Evolutionary conservation across 805 yeast species (phyloP).

Genomic region (Yarrowia bubula): DNA sequence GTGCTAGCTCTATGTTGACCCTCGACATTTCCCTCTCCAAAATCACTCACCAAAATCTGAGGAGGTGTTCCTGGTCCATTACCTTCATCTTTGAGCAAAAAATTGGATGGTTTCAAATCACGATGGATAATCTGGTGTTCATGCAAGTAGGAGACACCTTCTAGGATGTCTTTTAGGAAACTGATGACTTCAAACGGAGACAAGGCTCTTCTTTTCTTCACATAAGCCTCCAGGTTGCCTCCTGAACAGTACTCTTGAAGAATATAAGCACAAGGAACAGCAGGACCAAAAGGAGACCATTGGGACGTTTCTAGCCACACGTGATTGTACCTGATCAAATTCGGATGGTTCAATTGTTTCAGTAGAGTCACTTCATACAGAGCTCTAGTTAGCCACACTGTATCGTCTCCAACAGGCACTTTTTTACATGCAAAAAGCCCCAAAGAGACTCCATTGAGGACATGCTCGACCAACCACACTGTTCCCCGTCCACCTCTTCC

Average conservation of each 20-base stretch:
- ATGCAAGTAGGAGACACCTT: constrained; percentile 73
- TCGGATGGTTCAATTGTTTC: constrained; percentile 49
- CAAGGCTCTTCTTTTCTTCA: constrained; percentile 33
- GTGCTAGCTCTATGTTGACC: constrained; percentile 64
- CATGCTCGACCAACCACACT: constrained; percentile 80
- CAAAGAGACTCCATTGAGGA: constrained; percentile 63
- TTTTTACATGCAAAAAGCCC: constrained; percentile 84
- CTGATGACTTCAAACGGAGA: constrained; percentile 61
- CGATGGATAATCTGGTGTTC: constrained; percentile 76
- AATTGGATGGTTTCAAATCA: constrained; percentile 86
- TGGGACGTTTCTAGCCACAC: constrained; percentile 81
- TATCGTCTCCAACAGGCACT: constrained; percentile 77
- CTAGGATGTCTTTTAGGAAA: constrained; percentile 63
- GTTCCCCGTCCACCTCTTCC: constrained; percentile 87
- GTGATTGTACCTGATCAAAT: constrained; percentile 81
- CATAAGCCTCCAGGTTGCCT: constrained; percentile 75
- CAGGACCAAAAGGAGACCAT: constrained; percentile 52
- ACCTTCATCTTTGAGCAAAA: constrained; percentile 49
- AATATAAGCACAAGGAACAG: constrained; percentile 72
- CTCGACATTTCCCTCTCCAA: constrained; percentile 82
- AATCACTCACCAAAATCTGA: constrained; percentile 80
- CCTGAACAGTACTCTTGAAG: constrained; percentile 87
- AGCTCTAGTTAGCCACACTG: constrained; percentile 64
- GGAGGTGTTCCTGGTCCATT: constrained; percentile 43
- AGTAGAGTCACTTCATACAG: constrained; percentile 75